Evolutionary conservation across 352 stramenopile genomes (phyloP), one percentile per base, ranked within the genome.

Genomic region (Globisporangium lucens): DNA sequence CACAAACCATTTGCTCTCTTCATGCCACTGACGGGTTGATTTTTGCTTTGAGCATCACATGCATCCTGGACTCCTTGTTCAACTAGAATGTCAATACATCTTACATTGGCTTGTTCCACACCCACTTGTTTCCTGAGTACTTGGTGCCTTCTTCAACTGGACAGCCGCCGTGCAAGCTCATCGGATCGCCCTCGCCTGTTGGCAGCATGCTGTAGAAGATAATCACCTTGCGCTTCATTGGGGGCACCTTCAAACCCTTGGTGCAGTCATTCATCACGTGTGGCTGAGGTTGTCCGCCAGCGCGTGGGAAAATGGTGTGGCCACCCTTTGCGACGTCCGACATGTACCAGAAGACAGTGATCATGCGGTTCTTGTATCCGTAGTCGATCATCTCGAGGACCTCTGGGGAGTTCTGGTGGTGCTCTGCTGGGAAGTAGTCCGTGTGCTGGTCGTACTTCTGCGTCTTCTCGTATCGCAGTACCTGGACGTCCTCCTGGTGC

Each of bases 311-410:
- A 61, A 87, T 89, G 33, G 85, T 92, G 69, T 94, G 75, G 27
- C 85, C 80, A 61, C 80, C 80, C 56, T 83, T 80, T 22, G 75
- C 77, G 17, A 94, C 84, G 51, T 93, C 84, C 41, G 84, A 94
- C 86, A 94, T 92, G 80, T 91, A 94, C 84, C 83, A 92, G 63
- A 94, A 92, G 20, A 94, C 86, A 0, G 83, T 94, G 70, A 91
- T 91, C 84, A 92, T 91, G 67, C 83, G 85, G 71, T 93, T 93
- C 73, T 91, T 90, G 73, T 80, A 75, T n/a, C 83, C 81, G 47
- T 90, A 68, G 15, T 94, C 74, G 49, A 90, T 87, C 22, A 36
- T 77, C 30, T 82, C 36, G 5, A 93, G 70, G 38, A 91, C 46
- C 5, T 69, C 53, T 1, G 69, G 72, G 13, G 71, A 73, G 56